Evolutionary conservation across 2,329 filamentous ascomycete species (phyloP).

Genomic region (Pseudopyrenochaeta lycopersici): DNA sequence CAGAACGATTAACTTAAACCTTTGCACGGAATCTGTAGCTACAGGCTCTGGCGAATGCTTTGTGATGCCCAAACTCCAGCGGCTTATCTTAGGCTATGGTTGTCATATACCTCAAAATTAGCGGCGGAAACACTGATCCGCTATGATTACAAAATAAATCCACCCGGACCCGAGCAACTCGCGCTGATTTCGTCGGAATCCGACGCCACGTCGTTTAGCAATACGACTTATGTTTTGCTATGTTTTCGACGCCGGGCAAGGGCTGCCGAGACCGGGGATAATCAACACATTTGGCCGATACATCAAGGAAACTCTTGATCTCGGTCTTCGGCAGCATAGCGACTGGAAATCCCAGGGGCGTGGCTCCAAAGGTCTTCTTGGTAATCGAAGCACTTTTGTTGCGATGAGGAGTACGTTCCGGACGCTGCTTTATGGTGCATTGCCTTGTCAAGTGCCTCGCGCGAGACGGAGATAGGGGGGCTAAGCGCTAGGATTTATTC

Average conservation of each 20-base stretch:
- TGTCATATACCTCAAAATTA: conserved; percentile 27
- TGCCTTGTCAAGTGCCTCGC: conserved; percentile 15
- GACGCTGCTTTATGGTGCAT: conserved; percentile 4
- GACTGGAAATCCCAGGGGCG: conserved; percentile 19
- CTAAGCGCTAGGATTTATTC: conserved; percentile 12
- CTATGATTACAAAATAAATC: conserved; percentile 23
- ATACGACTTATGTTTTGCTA: conserved; percentile 19
- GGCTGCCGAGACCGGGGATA: conserved; percentile 18
- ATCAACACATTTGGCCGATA: conserved; percentile 20
- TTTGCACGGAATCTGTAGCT: conserved; percentile 20
- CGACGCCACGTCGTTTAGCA: conserved; percentile 21
- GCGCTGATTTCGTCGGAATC: conserved; percentile 20
- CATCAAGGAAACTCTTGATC: conserved; percentile 15
- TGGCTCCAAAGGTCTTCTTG: conserved; percentile 22
- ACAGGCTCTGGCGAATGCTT: conserved; percentile 23
- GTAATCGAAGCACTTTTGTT: conserved; percentile 1
- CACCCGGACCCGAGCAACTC: conserved; percentile 20
- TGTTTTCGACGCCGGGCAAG: conserved; percentile 16
- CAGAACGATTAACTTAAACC: conserved; percentile 10
- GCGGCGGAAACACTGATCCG: background rate
- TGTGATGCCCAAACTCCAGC: conserved; percentile 19
- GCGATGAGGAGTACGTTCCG: background rate
- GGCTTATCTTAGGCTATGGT: too few relatives aligned
- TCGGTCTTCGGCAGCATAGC: conserved; percentile 19
- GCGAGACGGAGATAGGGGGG: conserved; percentile 27